phyloP scores from a whole-genome alignment of 179 eudicot species.

The Beta corolliflora region DNA sequence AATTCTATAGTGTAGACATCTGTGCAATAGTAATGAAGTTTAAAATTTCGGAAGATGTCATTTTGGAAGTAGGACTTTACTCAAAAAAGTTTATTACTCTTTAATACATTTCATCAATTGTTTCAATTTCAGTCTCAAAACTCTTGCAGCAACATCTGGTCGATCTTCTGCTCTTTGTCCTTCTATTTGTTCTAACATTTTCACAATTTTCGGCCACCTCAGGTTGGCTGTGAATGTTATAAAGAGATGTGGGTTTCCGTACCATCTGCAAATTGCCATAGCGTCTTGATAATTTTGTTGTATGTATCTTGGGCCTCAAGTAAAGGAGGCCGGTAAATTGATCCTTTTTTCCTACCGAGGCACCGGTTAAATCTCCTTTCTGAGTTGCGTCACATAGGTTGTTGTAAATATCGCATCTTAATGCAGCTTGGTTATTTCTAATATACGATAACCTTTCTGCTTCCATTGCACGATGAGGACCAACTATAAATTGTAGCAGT shows the following conservation, averaged over 20 bases:
- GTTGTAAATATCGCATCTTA: background rate
- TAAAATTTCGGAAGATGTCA: no score
- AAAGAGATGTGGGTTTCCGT: slow-evolving; percentile 2
- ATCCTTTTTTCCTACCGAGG: background rate
- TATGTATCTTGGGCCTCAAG: slow-evolving; percentile 23
- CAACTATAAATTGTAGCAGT: no score
- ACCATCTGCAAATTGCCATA: slow-evolving; percentile 18
- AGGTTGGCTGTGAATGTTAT: slow-evolving; percentile 21
- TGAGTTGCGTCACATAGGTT: background rate
- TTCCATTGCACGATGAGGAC: slow-evolving; percentile 7
- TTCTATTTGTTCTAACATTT: background rate
- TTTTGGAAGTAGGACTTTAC: no score
- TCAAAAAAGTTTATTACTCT: background rate
- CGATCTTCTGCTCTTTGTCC: slow-evolving; percentile 14
- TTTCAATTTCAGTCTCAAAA: slow-evolving; percentile 8
- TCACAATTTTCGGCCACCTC: slow-evolving; percentile 10
- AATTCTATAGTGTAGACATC: no score
- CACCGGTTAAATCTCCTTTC: background rate
- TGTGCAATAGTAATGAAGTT: no score
- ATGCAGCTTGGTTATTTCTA: background rate
- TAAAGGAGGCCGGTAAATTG: slow-evolving; percentile 12
- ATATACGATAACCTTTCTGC: background rate
- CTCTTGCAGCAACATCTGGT: background rate
- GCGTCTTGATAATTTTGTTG: slow-evolving; percentile 24
- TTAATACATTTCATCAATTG: background rate